phyloP scores from a whole-genome alignment of 768 basidiomycete genomes.

The Collybiopsis confluens region DNA sequence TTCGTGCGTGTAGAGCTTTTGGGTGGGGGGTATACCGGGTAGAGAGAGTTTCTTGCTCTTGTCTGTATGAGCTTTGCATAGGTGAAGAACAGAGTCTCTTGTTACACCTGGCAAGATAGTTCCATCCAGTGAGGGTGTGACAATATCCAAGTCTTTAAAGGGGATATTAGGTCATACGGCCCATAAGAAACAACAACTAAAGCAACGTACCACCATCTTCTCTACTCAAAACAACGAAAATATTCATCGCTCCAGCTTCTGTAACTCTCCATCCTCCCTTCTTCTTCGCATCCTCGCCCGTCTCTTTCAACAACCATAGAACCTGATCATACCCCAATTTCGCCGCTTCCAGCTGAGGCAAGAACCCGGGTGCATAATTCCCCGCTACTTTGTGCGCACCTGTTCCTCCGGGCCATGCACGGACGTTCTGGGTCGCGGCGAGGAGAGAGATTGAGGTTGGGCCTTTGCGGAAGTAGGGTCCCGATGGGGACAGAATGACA shows the following conservation, averaged over 20 bases:
- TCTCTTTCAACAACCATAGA: conserved; percentile 69
- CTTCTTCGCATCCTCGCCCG: too few relatives aligned
- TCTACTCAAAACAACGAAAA: conserved; percentile 58
- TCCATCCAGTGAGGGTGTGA: conserved; percentile 83
- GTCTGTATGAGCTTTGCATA: conserved; percentile 56
- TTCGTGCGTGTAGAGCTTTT: conserved; percentile 47
- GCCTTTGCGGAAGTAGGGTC: conserved; percentile 71
- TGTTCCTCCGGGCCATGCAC: conserved; percentile 59
- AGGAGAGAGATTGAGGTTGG: conserved; percentile 50
- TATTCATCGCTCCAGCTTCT: conserved; percentile 78
- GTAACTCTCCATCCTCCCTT: conserved; percentile 20
- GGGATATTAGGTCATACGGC: too few relatives aligned
- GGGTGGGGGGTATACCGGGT: conserved; percentile 32
- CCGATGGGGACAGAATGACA: conserved; percentile 66
- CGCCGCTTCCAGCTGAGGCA: conserved; percentile 60
- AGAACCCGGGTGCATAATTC: conserved; percentile 59
- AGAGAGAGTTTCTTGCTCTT: conserved; percentile 39
- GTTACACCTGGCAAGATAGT: conserved; percentile 93
- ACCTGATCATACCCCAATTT: conserved; percentile 72
- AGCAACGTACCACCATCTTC: conserved; percentile 50
- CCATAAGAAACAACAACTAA: too few relatives aligned
- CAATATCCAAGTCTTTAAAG: conserved; percentile 58
- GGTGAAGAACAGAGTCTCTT: conserved; percentile 65
- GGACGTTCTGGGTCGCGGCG: conserved; percentile 34
- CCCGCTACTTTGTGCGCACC: conserved; percentile 75